Base-by-base conservation (phyloP, 208 protist species). In the Trypanosoma congolense region DNA sequence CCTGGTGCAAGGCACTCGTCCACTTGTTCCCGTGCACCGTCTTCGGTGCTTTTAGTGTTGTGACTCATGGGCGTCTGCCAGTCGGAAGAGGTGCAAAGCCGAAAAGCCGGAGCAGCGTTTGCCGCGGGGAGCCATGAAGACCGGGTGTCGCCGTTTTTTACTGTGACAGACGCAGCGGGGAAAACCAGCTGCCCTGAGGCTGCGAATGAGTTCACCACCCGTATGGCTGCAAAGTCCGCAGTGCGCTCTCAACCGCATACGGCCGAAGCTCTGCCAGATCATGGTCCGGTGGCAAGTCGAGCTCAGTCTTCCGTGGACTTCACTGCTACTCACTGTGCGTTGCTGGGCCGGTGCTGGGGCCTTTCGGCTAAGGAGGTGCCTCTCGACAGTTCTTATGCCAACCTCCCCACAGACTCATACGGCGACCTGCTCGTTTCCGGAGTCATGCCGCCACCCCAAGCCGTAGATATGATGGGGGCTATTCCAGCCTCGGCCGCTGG, bases 311-410 rank as follows among this genome's bases (percentile, higher is more conserved):
- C 79, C 21, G 71, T 85, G 53, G 80, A 73, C 58, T 89, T 89
- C 62, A 81, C 82, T 52, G 65, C 83, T 40, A 85, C 77, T 0
- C 84, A 92, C 54, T 61, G 70, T 12, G 47, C 61, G 2, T 44
- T 92, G 38, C 65, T 92, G 14, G 85, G 85, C 1, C 77, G 85
- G 9, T 92, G 85, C 61, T 88, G 78, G 74, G 78, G 87, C 52
- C 73, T 73, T 14, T 78, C 75, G 3, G 52, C 46, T 38, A n/a
- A n/a, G n/a, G n/a, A n/a, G n/a, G n/a, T n/a, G n/a, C n/a, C n/a
- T n/a, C n/a, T n/a, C n/a, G n/a, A n/a, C n/a, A n/a, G n/a, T n/a
- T n/a, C n/a, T n/a, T n/a, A n/a, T n/a, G n/a, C n/a, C n/a, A n/a
- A n/a, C n/a, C n/a, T n/a, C n/a, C n/a, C n/a, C n/a, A n/a, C n/a